Evolutionary conservation across 768 basidiomycete species (phyloP), one percentile per base, ranked within the genome.

Genomic region (Podaxis carcinomalis): DNA sequence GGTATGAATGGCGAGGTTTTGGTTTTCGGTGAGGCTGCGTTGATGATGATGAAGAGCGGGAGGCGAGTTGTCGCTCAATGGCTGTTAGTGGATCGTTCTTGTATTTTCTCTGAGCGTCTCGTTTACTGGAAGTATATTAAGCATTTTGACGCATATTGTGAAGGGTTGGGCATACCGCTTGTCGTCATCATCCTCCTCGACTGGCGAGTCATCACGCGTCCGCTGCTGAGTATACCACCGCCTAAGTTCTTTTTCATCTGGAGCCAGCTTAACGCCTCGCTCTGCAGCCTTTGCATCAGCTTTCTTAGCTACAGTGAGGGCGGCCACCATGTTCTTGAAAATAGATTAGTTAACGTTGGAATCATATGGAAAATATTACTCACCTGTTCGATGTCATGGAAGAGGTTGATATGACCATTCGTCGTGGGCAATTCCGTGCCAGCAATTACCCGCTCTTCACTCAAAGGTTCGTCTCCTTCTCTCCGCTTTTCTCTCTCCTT

Each of bases 341-440:
- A 35, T 16, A 21, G 23, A 46, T 61, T 44, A 63, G 51, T 21
- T 52, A 25, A 23, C 47, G 32, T 13, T 52, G 42, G 2, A 32
- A 37, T 50, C 16, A 25, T 39, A 62, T 23, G 11, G 23, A 32
- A 37, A 23, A 7, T 23, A 19, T 2, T 16, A 7, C 78, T 16
- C 56, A 88, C 90, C 64, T 85, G 79, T 67, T 93, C 92, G n/a
- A 93, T 65, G 67, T 92, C 90, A 65, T 89, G 87, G 64, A 93
- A 93, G 55, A 94, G 74, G 68, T 93, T 93, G 72, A 93, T 91
- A 66, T 94, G 92, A 1, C 88, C 87, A 37, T 77, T 77, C 0
- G 82, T 77, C 1, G 80, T 78, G 32, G 80, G 76, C 60, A 83
- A 62, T 6, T 75, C 72, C 1, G 78, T 75, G 51, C 62, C 70